Percentiles rank a stretch among this genome's conserved stretches.
These are phyloP conservation scores for Coemansia guatemalensis DNA, from an alignment of 192 early-diverging fungal genomes.

Conservation along the genomic window DNA sequence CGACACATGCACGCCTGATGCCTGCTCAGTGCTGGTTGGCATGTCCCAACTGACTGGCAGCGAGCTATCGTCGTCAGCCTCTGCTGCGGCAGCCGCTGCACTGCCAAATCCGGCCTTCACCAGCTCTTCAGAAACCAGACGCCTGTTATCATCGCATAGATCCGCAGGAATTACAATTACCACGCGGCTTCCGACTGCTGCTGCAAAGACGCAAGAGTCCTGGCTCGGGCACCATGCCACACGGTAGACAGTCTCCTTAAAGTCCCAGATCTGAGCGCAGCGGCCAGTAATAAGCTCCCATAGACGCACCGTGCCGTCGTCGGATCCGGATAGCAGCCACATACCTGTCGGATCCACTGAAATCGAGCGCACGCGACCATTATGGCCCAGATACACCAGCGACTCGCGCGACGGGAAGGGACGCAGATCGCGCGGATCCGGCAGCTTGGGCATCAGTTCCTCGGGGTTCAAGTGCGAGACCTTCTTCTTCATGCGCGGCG, in stretches of 20 bases:
- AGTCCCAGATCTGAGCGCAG: constrained; percentile 73
- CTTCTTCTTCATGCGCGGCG: constrained; percentile 87
- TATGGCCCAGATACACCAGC: constrained; percentile 81
- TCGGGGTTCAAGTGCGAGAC: constrained; percentile 87
- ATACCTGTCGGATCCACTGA: constrained; percentile 93
- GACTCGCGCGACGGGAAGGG: constrained; percentile 88
- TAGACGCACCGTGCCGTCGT: constrained; percentile 83
- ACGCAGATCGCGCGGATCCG: constrained; percentile 88
- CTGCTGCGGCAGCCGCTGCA: constrained; percentile 20
- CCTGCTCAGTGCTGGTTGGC: constrained; percentile 56
- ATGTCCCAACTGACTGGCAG: constrained; percentile 56
- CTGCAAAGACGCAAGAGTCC: constrained; percentile 74
- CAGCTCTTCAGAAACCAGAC: constrained; percentile 39
- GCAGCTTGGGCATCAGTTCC: constrained; percentile 92
- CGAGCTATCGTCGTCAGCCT: constrained; percentile 31
- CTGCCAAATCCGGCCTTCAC: constrained; percentile 38
- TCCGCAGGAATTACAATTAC: constrained; percentile 55
- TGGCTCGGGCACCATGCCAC: constrained; percentile 91
- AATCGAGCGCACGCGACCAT: constrained; percentile 73
- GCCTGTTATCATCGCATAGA: constrained; percentile 44
- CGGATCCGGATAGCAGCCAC: constrained; percentile 85
- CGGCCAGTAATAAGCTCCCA: constrained; percentile 94
- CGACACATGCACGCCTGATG: constrained; percentile 43
- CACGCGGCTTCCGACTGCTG: constrained; percentile 64
- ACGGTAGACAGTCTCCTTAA: constrained; percentile 67